Evolutionary conservation across 164 flowering plant genomes (phyloP).

Genomic region (Magnolia sinica): DNA sequence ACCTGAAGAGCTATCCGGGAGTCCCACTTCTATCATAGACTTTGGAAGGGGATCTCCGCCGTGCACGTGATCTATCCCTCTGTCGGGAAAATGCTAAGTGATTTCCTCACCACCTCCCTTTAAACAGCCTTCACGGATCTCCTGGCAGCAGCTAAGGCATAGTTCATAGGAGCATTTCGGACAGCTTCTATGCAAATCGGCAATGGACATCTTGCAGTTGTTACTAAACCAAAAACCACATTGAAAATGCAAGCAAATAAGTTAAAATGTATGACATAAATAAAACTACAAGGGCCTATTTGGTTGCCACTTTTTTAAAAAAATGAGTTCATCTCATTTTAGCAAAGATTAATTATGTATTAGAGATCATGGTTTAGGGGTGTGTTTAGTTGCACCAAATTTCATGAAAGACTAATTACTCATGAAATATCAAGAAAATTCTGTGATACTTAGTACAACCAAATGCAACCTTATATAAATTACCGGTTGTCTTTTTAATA

Average conservation of each 20-base stretch:
- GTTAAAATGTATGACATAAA: neutral
- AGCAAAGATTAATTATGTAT: no score
- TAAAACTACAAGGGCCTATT: neutral
- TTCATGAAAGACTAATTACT: no score
- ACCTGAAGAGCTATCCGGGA: neutral
- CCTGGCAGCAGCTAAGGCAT: slow-evolving; percentile 69
- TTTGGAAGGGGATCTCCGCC: slow-evolving; percentile 55
- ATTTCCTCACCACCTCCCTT: slow-evolving; percentile 32
- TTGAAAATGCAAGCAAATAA: neutral
- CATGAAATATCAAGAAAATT: no score
- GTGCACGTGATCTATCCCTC: slow-evolving; percentile 57
- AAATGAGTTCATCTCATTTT: no score
- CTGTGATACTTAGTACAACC: no score
- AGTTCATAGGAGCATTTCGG: slow-evolving; percentile 71
- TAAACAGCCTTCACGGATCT: slow-evolving; percentile 57
- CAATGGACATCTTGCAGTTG: slow-evolving; percentile 77
- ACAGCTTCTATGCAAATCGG: slow-evolving; percentile 83
- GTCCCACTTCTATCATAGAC: neutral
- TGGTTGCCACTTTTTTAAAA: no score
- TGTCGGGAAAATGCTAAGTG: slow-evolving; percentile 28
- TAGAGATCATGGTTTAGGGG: no score
- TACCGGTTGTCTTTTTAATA: neutral
- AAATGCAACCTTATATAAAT: no score
- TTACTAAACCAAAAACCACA: slow-evolving; percentile 35
- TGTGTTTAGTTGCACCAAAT: no score